Percentiles rank a stretch among this genome's conserved stretches.
phyloP scores from a whole-genome alignment of 2,329 filamentous ascomycete genomes.

The Canariomyces notabilis region DNA sequence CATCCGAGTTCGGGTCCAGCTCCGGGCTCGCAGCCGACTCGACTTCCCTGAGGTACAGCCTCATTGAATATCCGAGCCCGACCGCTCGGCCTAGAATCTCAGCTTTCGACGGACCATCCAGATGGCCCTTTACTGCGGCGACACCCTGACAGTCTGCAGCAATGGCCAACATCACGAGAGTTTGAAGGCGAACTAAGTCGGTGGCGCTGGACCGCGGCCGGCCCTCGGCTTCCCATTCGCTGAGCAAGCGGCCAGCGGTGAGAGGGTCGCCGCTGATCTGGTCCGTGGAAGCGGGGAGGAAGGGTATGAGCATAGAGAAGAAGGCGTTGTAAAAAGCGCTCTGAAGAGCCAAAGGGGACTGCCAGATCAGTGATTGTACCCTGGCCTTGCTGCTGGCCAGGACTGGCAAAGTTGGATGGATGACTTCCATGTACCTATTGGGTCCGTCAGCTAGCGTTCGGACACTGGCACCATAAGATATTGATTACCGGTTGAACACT shows the following conservation, averaged over 20 bases:
- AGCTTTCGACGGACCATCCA: conserved; percentile 44
- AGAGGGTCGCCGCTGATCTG: conserved; percentile 37
- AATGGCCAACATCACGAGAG: conserved; percentile 60
- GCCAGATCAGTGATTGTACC: conserved; percentile 51
- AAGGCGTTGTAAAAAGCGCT: conserved; percentile 63
- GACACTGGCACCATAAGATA: background rate
- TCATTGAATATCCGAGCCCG: conserved; percentile 60
- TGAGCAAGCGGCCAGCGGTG: conserved; percentile 43
- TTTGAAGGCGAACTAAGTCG: conserved; percentile 60
- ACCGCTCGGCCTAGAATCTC: conserved; percentile 61
- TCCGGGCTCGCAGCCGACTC: conserved; percentile 37
- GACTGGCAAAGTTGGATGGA: conserved; percentile 64
- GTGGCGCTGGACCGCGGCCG: conserved; percentile 35
- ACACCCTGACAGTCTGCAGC: conserved; percentile 56
- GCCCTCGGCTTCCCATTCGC: conserved; percentile 46
- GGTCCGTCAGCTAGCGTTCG: background rate
- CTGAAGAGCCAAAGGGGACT: conserved; percentile 52
- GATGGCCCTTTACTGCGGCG: conserved; percentile 35
- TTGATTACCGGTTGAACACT: conserved; percentile 42
- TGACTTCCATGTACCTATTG: conserved; percentile 56
- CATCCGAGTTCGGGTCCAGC: conserved; percentile 54
- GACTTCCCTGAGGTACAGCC: conserved; percentile 45
- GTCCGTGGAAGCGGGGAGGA: conserved; percentile 33
- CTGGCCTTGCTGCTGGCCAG: conserved; percentile 53
- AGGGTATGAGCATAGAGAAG: conserved; percentile 53